These are phyloP conservation scores for Petrea volubilis DNA, from an alignment of 257 asterid genomes.

Conservation along the genomic window DNA sequence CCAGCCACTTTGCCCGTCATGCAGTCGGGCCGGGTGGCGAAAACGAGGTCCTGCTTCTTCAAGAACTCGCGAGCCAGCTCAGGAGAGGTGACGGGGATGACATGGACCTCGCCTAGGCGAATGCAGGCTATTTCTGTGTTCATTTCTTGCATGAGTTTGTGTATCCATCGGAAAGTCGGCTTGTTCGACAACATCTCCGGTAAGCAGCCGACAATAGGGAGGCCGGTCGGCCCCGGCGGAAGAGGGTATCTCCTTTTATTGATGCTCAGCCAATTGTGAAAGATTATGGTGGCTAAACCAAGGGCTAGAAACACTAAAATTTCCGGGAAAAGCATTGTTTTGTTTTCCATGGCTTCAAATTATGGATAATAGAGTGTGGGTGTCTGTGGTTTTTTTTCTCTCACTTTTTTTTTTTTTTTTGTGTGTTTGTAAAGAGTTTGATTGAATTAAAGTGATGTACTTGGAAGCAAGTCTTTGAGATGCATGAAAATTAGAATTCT, in stretches of 20 bases:
- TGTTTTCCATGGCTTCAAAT: neutral
- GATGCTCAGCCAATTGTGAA: neutral
- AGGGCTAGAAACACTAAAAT: neutral
- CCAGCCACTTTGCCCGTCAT: neutral
- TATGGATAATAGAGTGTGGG: neutral
- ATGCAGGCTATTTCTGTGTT: conserved; percentile 26
- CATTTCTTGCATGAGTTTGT: conserved; percentile 25
- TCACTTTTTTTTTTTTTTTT: no score
- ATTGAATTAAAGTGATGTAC: no score
- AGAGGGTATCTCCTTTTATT: neutral
- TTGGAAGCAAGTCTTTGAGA: no score
- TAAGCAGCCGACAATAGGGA: conserved; percentile 15
- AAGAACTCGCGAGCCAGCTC: conserved; percentile 35
- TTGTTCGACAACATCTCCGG: neutral
- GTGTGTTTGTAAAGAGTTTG: neutral
- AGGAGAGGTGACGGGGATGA: conserved; percentile 27
- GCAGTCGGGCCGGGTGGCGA: conserved; percentile 17
- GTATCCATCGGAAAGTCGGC: neutral
- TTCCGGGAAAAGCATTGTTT: neutral
- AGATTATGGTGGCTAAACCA: neutral
- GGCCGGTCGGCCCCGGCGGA: conserved; percentile 17
- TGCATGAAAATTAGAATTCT: no score
- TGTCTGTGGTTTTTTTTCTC: no score
- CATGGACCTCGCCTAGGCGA: neutral
- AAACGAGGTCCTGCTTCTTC: conserved; percentile 12